Evolutionary conservation across 2,329 filamentous ascomycete species (phyloP), one percentile per base, ranked within the genome.

Genomic region (Penicillium psychrosexuale): DNA sequence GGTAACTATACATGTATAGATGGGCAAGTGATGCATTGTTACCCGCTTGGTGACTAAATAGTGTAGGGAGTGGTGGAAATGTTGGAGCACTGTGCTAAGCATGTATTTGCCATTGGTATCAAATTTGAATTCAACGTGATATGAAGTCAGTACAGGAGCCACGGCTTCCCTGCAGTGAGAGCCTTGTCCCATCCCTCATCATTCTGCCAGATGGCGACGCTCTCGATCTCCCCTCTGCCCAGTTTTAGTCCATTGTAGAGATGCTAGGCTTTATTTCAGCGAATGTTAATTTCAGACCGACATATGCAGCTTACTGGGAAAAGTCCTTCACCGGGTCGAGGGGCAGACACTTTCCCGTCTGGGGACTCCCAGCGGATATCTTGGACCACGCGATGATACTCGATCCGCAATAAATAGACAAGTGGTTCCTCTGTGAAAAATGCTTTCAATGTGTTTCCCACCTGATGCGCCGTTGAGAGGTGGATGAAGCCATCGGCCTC

Each of bases 211-310:
- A 71, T 62, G 13, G 66, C 66, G 24, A 74, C 56, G 52, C 71
- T 74, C 53, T 75, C 72, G 12, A 74, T 64, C 53, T 75, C 70
- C 4, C 72, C 63, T 39, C 60, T 70, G 5, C 72, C 72, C 49
- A 75, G 48, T 48, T 69, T 73, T 17, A 72, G 64, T 5, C 63
- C 71, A 44, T 75, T 75, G 44, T 74, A 75, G 13, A 75, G 61
- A 57, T 75, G 72, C 72, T 75, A 48, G 15, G 1, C 2, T 15
- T 17, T 13, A 9, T 13, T 28, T 58, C 30, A 60, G 55, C 22
- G 40, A 39, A 27, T 13, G 5, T 39, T 9, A 15, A n/a, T 34
- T 8, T 31, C 3, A 13, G 8, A 36, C 4, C 7, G 12, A 47
- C 2, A n/a, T 19, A n/a, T 42, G 36, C 6, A n/a, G 61, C 71